A percentile compares a stretch with the other conserved stretches of the same genome.
Conservation (phyloP, 106 monocot genomes). For the Platanthera zijinensis region DNA sequence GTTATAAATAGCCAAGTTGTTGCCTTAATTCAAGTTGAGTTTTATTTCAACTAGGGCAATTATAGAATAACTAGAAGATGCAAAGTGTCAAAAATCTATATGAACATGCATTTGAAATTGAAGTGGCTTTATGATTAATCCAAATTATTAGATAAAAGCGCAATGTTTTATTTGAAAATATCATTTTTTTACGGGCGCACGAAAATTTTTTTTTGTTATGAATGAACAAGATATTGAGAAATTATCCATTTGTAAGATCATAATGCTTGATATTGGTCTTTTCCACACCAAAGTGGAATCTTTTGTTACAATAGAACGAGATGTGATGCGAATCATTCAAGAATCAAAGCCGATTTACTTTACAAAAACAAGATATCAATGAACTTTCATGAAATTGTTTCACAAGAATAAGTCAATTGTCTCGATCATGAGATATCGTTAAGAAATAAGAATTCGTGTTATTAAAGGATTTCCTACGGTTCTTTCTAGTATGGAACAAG, state of each 20-base stretch:
- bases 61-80: too few relatives aligned
- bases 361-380: constrained; percentile 22
- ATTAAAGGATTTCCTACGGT: too few relatives aligned
- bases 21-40: too few relatives aligned
- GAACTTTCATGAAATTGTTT: constrained; percentile 19
- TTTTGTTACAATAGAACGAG: background rate
- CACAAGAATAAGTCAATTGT: constrained; percentile 14
- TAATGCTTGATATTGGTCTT: constrained; percentile 10
- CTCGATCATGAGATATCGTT: constrained; percentile 18
- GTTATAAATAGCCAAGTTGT: too few relatives aligned
- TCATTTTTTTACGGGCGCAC: background rate
- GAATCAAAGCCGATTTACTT: background rate
- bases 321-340: background rate
- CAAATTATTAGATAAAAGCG: too few relatives aligned
- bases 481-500: too few relatives aligned
- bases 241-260: constrained; percentile 14
- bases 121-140: too few relatives aligned
- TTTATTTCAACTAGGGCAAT: too few relatives aligned
- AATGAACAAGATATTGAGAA: constrained; percentile 21
- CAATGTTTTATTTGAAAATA: background rate
- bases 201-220: constrained; percentile 13
- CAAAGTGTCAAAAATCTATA: too few relatives aligned
- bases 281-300: constrained; percentile 7
- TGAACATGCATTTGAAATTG: too few relatives aligned
- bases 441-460: constrained; percentile 2